Evolutionary conservation across 495 filamentous ascomycete species (phyloP), one percentile per base, ranked within the genome.

Genomic region (Glutinoglossum americanum): DNA sequence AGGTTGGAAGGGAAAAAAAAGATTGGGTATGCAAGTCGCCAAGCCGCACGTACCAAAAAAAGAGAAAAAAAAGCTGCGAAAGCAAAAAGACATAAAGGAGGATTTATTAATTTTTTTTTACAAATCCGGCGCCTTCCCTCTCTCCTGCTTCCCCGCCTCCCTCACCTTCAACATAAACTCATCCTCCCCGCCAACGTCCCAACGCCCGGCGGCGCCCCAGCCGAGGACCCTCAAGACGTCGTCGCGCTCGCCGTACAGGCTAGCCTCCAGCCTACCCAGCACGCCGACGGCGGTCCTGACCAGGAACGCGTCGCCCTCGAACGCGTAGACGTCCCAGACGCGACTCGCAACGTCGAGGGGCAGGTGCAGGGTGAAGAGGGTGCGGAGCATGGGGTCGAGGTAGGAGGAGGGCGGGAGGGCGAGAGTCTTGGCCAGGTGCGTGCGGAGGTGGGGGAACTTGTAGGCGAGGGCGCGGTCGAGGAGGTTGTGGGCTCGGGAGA

Each of bases 281-380:
- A 87, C 65, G 3, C 82, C 92, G 5, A 96, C 80, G 0, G 79
- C 84, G 0, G 85, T 80, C 1, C 90, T 77, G 25, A 96, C 79
- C 11, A 94, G 72, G 15, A 88, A 74, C 9, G 78, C 74, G 62
- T 97, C 92, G 2, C 89, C 89, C 66, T 98, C 92, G 59, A 97
- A 94, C 1, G 90, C 82, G 72, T 87, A 92, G 27, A 94, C 84
- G 64, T 98, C 92, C 88, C 87, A 96, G 3, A 97, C 72, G 11
- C 92, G 76, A 30, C 80, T 80, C 13, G 79, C 79, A 55, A 83
- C 76, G 61, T 95, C 90, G 2, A 94, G 69, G n/a, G 74, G 71
- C 2, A 83, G 69, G 15, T 73, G 71, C 58, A 74, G 72, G 4
- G 76, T 74, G 56, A 82, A 76, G 21, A 83, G 69, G 9, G 73